phyloP scores from a whole-genome alignment of 2,329 filamentous ascomycete genomes.

The Calonectria pseudoturangicola region DNA sequence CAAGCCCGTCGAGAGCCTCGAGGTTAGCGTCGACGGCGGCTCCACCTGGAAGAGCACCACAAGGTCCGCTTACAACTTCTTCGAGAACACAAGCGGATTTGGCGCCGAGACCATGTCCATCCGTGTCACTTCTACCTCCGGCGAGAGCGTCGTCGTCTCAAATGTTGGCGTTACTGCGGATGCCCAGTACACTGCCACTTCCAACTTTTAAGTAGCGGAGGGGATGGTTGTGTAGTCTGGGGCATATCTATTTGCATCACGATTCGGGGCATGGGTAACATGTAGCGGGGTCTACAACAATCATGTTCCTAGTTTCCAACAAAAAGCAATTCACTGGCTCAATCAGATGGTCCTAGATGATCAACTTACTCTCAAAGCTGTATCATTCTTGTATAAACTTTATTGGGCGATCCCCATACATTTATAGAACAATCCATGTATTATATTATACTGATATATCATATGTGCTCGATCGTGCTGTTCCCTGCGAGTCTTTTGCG shows the following conservation, averaged over 20 bases:
- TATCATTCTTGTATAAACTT: slow-evolving; percentile 40
- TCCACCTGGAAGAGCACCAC: slow-evolving; percentile 74
- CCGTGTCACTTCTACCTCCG: slow-evolving; percentile 72
- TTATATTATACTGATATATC: not conserved
- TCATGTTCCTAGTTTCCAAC: not conserved
- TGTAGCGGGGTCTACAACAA: slow-evolving; percentile 24
- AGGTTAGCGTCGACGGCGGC: slow-evolving; percentile 77
- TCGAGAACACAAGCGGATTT: slow-evolving; percentile 75
- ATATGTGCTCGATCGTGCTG: too few species aligned
- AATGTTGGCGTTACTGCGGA: slow-evolving; percentile 65
- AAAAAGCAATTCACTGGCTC: slow-evolving; percentile 1
- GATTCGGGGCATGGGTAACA: not conserved
- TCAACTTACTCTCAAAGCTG: slow-evolving; percentile 16
- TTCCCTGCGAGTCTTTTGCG: too few species aligned
- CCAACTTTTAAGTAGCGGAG: slow-evolving; percentile 56
- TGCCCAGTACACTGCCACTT: slow-evolving; percentile 54
- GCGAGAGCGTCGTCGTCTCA: slow-evolving; percentile 70
- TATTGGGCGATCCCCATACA: slow-evolving; percentile 22
- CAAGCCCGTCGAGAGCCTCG: slow-evolving; percentile 71
- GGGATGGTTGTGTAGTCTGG: not conserved
- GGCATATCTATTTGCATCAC: not conserved
- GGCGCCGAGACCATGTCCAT: slow-evolving; percentile 72
- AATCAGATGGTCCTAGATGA: slow-evolving; percentile 3
- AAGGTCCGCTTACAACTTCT: slow-evolving; percentile 76
- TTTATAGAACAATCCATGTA: slow-evolving; percentile 8